Conservation (phyloP, 768 basidiomycete genomes). For the Suillus luteus region DNA sequence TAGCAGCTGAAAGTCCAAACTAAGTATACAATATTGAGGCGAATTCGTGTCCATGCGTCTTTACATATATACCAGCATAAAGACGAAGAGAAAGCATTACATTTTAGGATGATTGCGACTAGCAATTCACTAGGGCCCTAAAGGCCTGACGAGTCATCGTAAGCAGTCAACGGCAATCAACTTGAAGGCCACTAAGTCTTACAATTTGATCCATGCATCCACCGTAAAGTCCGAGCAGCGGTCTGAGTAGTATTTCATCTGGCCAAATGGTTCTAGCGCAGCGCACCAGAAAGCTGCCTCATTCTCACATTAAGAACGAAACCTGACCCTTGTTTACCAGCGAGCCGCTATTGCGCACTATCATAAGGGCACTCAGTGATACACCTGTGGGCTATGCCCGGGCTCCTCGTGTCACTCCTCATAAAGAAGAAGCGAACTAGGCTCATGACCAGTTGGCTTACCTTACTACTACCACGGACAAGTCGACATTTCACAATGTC, state of each 20-base stretch:
- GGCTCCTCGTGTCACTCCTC: background rate
- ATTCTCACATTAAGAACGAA: background rate
- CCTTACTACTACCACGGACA: too few species aligned
- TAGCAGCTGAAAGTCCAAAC: too few species aligned
- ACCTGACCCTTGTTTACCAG: background rate
- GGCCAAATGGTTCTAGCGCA: background rate
- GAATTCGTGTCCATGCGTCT: background rate
- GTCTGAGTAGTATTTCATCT: background rate
- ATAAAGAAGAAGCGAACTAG: background rate
- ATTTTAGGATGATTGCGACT: background rate
- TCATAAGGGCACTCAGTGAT: background rate
- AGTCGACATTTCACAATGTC: too few species aligned
- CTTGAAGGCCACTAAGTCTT: too few species aligned
- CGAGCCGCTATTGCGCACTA: background rate
- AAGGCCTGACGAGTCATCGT: background rate
- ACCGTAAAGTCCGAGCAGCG: background rate
- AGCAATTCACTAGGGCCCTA: background rate
- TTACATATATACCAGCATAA: background rate
- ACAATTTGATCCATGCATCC: background rate
- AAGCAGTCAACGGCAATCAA: background rate
- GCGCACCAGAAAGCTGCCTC: background rate
- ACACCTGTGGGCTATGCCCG: background rate
- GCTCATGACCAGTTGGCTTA: too few species aligned
- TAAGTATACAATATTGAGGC: too few species aligned
- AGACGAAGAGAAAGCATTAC: background rate